A percentile compares a stretch with the other conserved stretches of the same genome.
Conservation (phyloP, 805 yeast genomes). For the Saturnispora gosingensis region DNA sequence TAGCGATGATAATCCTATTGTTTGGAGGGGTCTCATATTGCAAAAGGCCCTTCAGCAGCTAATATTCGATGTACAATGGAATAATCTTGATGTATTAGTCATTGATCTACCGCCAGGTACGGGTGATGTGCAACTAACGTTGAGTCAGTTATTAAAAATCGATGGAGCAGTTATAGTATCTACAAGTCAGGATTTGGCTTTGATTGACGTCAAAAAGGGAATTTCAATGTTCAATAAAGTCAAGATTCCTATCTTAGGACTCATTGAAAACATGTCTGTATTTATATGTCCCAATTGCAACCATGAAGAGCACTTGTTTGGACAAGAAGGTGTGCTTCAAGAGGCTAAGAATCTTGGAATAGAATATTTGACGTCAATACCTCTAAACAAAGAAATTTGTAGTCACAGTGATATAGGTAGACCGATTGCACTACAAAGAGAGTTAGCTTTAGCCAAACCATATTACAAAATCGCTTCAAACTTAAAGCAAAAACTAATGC, state of each 20-base stretch:
- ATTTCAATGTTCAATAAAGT: slow-evolving; percentile 69
- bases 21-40: slow-evolving; percentile 82
- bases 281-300: slow-evolving; percentile 67
- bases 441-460: slow-evolving; percentile 29
- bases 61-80: slow-evolving; percentile 77
- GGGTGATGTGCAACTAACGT: slow-evolving; percentile 76
- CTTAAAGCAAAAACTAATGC: slow-evolving; percentile 10
- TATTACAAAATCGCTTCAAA: slow-evolving; percentile 44
- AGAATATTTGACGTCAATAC: slow-evolving; percentile 55
- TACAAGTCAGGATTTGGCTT: slow-evolving; percentile 80
- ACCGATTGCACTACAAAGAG: slow-evolving; percentile 46
- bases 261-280: slow-evolving; percentile 78
- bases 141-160: slow-evolving; percentile 68
- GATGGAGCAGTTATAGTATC: slow-evolving; percentile 78
- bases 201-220: slow-evolving; percentile 73
- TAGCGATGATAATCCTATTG: slow-evolving; percentile 56
- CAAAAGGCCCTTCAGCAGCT: slow-evolving; percentile 81
- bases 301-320: slow-evolving; percentile 69
- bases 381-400: slow-evolving; percentile 55
- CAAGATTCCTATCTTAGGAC: slow-evolving; percentile 59
- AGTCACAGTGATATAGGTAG: slow-evolving; percentile 51
- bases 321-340: slow-evolving; percentile 47
- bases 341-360: slow-evolving; percentile 40
- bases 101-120: slow-evolving; percentile 91
- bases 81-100: slow-evolving; percentile 53